phyloP scores from a whole-genome alignment of 345 rosid genomes.

The Carallia brachiata region DNA sequence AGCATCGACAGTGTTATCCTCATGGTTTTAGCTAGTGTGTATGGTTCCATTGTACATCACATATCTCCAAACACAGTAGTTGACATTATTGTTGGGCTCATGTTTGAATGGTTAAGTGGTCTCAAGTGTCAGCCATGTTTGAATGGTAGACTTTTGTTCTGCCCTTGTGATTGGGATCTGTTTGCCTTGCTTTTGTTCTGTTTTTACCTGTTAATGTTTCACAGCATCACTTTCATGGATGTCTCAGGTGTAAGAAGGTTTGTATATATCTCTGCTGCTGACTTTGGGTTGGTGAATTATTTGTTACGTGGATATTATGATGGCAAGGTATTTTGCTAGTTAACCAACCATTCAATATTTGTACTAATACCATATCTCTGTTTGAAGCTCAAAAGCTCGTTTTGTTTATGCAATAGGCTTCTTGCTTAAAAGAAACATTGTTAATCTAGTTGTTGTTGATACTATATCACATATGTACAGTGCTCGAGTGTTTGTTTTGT shows the following conservation, averaged over 20 bases:
- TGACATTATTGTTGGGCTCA: no score
- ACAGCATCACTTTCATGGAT: not conserved
- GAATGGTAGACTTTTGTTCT: not conserved
- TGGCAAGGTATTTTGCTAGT: constrained; percentile 53
- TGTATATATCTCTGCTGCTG: constrained; percentile 65
- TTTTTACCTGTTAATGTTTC: not conserved
- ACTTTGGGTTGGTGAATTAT: constrained; percentile 49
- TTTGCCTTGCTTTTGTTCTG: not conserved
- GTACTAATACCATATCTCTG: not conserved
- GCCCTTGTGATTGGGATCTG: not conserved
- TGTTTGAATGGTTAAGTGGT: no score
- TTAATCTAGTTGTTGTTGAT: not conserved
- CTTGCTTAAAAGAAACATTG: no score
- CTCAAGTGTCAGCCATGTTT: not conserved
- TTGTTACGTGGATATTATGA: constrained; percentile 50
- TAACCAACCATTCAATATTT: not conserved
- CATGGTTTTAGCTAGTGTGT: no score
- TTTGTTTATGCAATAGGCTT: no score
- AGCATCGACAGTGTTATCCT: no score
- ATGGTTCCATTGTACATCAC: no score
- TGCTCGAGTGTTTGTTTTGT: not conserved
- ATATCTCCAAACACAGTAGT: no score
- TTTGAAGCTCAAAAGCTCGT: no score
- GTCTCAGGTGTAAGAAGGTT: constrained; percentile 53
- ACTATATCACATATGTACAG: not conserved